Conservation (phyloP, 371 early-diverging fungal species). For the Dichotomocladium elegans region DNA sequence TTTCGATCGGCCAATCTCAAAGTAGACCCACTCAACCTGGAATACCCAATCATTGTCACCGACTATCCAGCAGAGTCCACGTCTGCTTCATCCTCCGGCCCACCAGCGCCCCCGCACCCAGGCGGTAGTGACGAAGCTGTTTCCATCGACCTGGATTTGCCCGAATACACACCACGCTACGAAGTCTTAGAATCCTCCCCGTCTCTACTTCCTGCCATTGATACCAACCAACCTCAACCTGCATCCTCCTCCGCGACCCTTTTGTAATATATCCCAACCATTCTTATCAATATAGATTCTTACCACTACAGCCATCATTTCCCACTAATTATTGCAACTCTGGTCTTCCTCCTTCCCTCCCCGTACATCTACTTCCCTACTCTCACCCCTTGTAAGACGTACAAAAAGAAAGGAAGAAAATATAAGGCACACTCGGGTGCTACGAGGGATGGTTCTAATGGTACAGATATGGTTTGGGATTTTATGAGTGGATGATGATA, state of each 20-base stretch:
- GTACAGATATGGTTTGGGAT: no score
- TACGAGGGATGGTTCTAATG: no score
- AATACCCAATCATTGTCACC: conserved; percentile 43
- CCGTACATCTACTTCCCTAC: no score
- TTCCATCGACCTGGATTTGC: conserved; percentile 37
- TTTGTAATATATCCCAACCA: background rate
- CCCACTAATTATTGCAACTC: no score
- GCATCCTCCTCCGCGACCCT: background rate
- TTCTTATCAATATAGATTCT: no score
- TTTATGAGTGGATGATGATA: no score
- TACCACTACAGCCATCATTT: no score
- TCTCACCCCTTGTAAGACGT: no score
- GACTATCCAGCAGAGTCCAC: conserved; percentile 24
- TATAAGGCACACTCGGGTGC: no score
- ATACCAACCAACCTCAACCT: background rate
- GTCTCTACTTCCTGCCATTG: background rate
- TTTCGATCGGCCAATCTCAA: conserved; percentile 12
- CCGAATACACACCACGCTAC: conserved; percentile 46
- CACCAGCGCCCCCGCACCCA: background rate
- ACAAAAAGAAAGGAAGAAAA: no score
- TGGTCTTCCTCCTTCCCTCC: no score
- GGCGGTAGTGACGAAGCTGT: conserved; percentile 41
- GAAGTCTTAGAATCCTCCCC: background rate
- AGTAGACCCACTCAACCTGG: conserved; percentile 21
- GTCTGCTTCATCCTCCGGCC: background rate